phyloP scores from a whole-genome alignment of 2,329 filamentous ascomycete genomes.

The Talaromyces islandicus region DNA sequence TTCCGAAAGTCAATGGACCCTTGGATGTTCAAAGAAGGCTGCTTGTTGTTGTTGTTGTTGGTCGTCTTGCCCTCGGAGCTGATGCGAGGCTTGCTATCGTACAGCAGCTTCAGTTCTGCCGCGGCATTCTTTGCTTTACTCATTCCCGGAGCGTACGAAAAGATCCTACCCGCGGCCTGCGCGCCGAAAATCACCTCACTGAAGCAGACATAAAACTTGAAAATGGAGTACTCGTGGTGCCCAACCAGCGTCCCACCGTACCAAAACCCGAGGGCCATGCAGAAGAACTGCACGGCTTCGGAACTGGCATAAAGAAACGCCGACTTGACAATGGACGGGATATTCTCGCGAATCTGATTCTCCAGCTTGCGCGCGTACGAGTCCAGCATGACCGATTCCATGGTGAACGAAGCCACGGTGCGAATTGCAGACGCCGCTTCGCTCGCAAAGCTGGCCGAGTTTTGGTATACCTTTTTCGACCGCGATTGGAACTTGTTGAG shows the following conservation, averaged over 20 bases:
- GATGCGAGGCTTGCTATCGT: conserved; percentile 38
- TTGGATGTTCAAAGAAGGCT: background rate
- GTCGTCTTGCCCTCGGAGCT: conserved; percentile 10
- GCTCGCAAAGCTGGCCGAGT: conserved; percentile 79
- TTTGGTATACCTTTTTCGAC: conserved; percentile 72
- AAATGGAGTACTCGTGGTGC: conserved; percentile 64
- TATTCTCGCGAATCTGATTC: conserved; percentile 59
- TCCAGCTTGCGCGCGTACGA: conserved; percentile 65
- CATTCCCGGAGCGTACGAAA: conserved; percentile 88
- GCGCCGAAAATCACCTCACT: conserved; percentile 82
- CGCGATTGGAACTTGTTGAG: conserved; percentile 72
- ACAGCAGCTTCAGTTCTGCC: conserved; percentile 60
- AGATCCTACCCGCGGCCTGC: conserved; percentile 84
- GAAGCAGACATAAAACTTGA: conserved; percentile 92
- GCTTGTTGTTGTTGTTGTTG: background rate
- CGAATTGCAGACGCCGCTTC: conserved; percentile 92
- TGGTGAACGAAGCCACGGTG: conserved; percentile 84
- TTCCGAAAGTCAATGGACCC: conserved; percentile 34
- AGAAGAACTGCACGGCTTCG: conserved; percentile 77
- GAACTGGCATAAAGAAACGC: conserved; percentile 76
- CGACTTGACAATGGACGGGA: conserved; percentile 69
- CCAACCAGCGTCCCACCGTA: conserved; percentile 76
- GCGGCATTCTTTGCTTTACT: conserved; percentile 86
- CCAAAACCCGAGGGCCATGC: conserved; percentile 86
- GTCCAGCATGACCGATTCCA: conserved; percentile 71